Percentiles rank a stretch among this genome's conserved stretches.
Conservation (phyloP, 2,329 filamentous ascomycete species). For the Clarireedia paspali region DNA sequence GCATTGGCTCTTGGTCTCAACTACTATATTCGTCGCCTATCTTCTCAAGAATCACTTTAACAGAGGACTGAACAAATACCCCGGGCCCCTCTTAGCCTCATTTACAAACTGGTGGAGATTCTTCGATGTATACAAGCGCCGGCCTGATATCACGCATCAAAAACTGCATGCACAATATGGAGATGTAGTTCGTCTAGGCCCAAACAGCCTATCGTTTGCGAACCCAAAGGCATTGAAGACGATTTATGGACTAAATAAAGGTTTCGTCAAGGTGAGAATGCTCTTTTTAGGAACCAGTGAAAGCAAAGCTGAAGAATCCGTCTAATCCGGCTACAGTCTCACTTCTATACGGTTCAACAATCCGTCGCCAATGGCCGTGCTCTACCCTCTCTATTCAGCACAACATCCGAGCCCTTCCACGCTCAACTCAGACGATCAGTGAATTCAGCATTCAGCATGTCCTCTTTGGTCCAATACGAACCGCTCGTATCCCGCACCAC, state of each 20-base stretch:
- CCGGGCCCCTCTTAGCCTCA: constrained; percentile 61
- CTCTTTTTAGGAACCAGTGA: not conserved
- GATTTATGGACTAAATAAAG: constrained; percentile 79
- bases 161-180: constrained; percentile 64
- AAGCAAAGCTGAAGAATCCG: not conserved
- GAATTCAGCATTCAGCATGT: constrained; percentile 72
- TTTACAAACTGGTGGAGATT: constrained; percentile 70
- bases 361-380: constrained; percentile 60
- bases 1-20: constrained; percentile 36
- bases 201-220: constrained; percentile 66
- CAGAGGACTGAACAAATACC: constrained; percentile 60
- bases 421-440: constrained; percentile 67
- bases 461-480: constrained; percentile 68
- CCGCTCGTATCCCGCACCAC: constrained; percentile 72
- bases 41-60: constrained; percentile 43
- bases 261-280: constrained; percentile 59
- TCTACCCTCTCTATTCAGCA: constrained; percentile 68
- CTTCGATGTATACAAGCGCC: constrained; percentile 55
- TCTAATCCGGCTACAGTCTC: constrained; percentile 43
- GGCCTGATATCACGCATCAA: constrained; percentile 61
- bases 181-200: constrained; percentile 66
- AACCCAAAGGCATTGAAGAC: constrained; percentile 64
- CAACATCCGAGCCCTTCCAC: constrained; percentile 68
- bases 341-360: constrained; percentile 75
- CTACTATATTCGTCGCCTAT: constrained; percentile 32